A percentile compares a stretch with the other conserved stretches of the same genome.
These are phyloP conservation scores for Luzula sylvatica DNA, from an alignment of 176 grass and related monocot species.

Conservation along the genomic window DNA sequence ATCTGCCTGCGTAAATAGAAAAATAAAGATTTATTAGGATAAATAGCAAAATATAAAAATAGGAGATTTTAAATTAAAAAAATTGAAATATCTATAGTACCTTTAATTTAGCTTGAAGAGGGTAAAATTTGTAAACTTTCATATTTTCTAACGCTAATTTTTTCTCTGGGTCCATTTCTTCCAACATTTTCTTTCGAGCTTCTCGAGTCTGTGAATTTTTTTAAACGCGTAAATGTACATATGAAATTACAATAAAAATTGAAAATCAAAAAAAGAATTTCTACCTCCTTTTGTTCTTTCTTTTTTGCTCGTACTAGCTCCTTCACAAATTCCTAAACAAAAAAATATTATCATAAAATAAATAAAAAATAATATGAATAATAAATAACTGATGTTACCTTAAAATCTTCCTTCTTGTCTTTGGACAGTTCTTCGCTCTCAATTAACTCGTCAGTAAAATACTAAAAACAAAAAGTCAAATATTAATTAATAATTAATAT, in stretches of 20 bases:
- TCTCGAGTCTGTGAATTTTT: constrained; percentile 54
- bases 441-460: constrained; percentile 54
- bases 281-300: constrained; percentile 50
- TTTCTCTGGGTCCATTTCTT: constrained; percentile 61
- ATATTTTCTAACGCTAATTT: constrained; percentile 68
- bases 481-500: not conserved
- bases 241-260: not conserved
- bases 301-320: constrained; percentile 70
- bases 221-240: not conserved
- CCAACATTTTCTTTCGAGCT: constrained; percentile 72
- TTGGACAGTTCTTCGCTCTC: constrained; percentile 49
- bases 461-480: constrained; percentile 26
- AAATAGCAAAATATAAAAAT: too few relatives aligned
- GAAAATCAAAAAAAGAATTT: not conserved
- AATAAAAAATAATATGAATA: not conserved
- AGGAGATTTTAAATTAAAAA: too few relatives aligned
- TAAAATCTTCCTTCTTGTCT: constrained; percentile 79
- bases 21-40: too few relatives aligned
- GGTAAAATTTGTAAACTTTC: constrained; percentile 84
- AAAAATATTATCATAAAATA: not conserved
- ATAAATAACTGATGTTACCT: too few relatives aligned
- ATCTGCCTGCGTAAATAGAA: too few relatives aligned
- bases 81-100: too few relatives aligned
- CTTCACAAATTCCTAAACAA: constrained; percentile 62
- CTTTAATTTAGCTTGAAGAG: constrained; percentile 42